phyloP scores from a whole-genome alignment of 2,329 filamentous ascomycete species.

The Rhinocladiella similis region DNA sequence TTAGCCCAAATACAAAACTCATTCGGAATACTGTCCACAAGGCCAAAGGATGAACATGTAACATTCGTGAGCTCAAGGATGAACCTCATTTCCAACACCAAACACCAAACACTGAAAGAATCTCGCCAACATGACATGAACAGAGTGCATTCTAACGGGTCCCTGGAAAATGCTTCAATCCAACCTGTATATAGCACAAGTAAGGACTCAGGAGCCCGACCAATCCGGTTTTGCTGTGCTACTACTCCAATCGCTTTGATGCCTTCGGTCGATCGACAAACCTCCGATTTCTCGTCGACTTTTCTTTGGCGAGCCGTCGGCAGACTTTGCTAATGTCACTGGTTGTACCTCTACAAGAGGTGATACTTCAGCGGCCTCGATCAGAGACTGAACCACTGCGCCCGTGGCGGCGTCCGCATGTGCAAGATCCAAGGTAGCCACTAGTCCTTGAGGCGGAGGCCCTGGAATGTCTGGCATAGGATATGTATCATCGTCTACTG shows the following conservation, averaged over 20 bases:
- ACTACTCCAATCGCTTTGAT: conserved; percentile 21
- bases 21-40: too few relatives aligned
- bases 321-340: not conserved
- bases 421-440: conserved; percentile 8
- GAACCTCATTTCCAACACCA: too few relatives aligned
- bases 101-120: too few relatives aligned
- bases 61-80: too few relatives aligned
- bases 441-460: conserved; percentile 14
- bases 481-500: not conserved
- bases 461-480: conserved; percentile 20
- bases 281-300: conserved; percentile 14
- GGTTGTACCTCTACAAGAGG: not conserved
- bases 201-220: not conserved
- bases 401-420: conserved; percentile 2
- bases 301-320: not conserved
- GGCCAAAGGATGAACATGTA: too few relatives aligned
- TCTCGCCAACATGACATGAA: too few relatives aligned
- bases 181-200: too few relatives aligned
- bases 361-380: not conserved
- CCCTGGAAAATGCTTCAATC: too few relatives aligned
- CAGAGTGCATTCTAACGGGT: too few relatives aligned
- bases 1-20: too few relatives aligned
- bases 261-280: conserved; percentile 5
- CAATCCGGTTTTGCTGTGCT: conserved; percentile 18
- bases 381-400: conserved; percentile 5